Evolutionary conservation across 2,329 filamentous ascomycete species (phyloP), one percentile per base, ranked within the genome.

Genomic region (Akanthomyces muscarius): DNA sequence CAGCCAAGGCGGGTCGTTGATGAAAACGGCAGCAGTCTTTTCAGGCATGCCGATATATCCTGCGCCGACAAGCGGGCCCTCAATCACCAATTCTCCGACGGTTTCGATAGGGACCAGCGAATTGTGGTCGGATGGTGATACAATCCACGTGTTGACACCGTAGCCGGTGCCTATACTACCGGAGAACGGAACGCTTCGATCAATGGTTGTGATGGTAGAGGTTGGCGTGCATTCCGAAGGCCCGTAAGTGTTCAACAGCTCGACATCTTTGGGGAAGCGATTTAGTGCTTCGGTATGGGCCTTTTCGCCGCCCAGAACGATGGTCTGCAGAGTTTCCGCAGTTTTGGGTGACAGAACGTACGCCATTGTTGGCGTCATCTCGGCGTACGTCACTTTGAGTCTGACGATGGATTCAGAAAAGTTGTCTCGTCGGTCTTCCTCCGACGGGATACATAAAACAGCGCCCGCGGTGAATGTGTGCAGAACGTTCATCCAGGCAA

Each of bases 51-150:
- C 64, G 8, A 69, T n/a, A 23, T 68, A 68, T 1, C 66, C 83
- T 14, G 80, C 75, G 23, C 81, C 83, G n/a, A 87, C 78, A 28
- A 80, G 77, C 3, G 81, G 81, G 1, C 81, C 80, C 64, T 78
- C 77, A 44, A 83, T 71, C 8, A 79, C 68, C n/a, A 81, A 73
- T 66, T 81, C 79, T n/a, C 78, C 79, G 1, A 66, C 28, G 0
- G 62, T 63, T 3, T 69, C 71, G 10, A 72, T 55, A 0, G 72
- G 70, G 3, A 68, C 52, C 8, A 74, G 67, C 4, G 47, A 44
- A n/a, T 69, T 44, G 50, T 67, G 62, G 41, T 72, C 65, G 4
- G 63, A 53, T 3, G 76, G 69, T 36, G 80, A 74, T 6, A 78
- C 76, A 41, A 81, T 68, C 78, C 78, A 80, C 0, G 57, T 64